Base-by-base conservation (phyloP, 2,329 filamentous ascomycete genomes). In the Xylaria digitata region DNA sequence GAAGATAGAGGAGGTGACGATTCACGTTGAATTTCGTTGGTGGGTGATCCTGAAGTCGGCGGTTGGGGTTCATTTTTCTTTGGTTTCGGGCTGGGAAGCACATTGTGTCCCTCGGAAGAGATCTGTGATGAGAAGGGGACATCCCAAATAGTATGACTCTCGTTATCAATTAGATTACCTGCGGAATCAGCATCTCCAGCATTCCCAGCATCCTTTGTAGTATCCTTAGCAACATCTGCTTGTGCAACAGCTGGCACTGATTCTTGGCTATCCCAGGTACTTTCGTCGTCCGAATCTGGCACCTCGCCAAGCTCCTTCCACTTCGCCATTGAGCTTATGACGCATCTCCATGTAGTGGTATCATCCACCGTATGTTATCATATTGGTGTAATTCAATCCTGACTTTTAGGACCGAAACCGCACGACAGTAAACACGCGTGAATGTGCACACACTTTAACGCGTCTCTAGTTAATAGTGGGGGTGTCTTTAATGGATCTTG, bases 271-370 rank as follows among this genome's bases (percentile, higher is more conserved):
- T 80, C 78, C 71, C 79, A 75, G 3, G 66, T 68, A 61, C 75
- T 77, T 75, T 82, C 80, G 71, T 82, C 80, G 73, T 82, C 80
- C 73, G 80, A 82, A 72, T 82, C 80, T 53, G 80, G 80, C 73
- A 82, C 80, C 74, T 80, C 80, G 73, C 80, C 80, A 77, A 79
- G 73, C 75, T 80, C 78, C 78, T 80, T 80, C 80, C 80, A 82
- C 73, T 77, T 79, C 70, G 76, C 78, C 80, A 82, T 82, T 73
- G 70, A 67, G 66, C 50, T 73, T 64, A 65, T 60, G 63, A 77
- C 71, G 72, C 79, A 80, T 81, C 67, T 72, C 75, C 21, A 65
- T 58, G 55, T 61, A 42, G 15, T 37, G 11, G 23, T 57, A 34
- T 65, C 54, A 64, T 53, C 13, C 40, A 30, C 46, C 13, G 26